Evolutionary conservation across 768 basidiomycete genomes (phyloP).

Genomic region (Amanita pseudoporphyria): DNA sequence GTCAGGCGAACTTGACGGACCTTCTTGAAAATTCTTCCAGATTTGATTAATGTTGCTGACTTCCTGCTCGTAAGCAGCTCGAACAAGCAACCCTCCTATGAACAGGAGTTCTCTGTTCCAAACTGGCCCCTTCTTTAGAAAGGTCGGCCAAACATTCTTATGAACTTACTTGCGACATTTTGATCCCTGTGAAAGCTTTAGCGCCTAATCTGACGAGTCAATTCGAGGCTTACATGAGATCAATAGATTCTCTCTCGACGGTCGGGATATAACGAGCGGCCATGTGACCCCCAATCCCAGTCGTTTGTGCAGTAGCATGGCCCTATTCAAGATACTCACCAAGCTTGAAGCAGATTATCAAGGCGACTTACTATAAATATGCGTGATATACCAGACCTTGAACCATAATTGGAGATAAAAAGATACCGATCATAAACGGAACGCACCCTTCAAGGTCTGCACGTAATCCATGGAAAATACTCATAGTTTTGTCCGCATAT

Average conservation of each 20-base stretch:
- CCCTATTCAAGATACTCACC: slow-evolving; percentile 35
- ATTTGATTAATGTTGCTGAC: slow-evolving; percentile 46
- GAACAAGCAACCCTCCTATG: slow-evolving; percentile 74
- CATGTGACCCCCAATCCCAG: slow-evolving; percentile 60
- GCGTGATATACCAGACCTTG: slow-evolving; percentile 55
- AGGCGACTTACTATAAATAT: slow-evolving; percentile 67
- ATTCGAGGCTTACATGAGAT: slow-evolving; percentile 54
- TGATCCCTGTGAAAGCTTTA: slow-evolving; percentile 45
- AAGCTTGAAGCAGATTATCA: not conserved
- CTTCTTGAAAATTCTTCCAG: slow-evolving; percentile 44
- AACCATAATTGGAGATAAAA: slow-evolving; percentile 5
- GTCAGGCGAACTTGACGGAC: slow-evolving; percentile 21
- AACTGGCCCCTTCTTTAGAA: slow-evolving; percentile 27
- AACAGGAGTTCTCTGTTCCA: slow-evolving; percentile 90
- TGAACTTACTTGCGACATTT: slow-evolving; percentile 57
- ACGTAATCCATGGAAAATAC: slow-evolving; percentile 79
- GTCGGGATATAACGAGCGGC: slow-evolving; percentile 89
- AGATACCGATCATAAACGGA: not conserved
- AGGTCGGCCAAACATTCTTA: not conserved
- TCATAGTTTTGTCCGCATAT: slow-evolving; percentile 53
- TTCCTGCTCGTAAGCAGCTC: slow-evolving; percentile 81
- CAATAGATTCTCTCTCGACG: slow-evolving; percentile 91
- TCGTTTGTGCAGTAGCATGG: slow-evolving; percentile 88
- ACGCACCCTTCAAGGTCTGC: slow-evolving; percentile 78
- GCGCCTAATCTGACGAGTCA: not conserved